Base-by-base conservation (phyloP, 371 early-diverging fungal species). In the Chytridiales sp. region DNA sequence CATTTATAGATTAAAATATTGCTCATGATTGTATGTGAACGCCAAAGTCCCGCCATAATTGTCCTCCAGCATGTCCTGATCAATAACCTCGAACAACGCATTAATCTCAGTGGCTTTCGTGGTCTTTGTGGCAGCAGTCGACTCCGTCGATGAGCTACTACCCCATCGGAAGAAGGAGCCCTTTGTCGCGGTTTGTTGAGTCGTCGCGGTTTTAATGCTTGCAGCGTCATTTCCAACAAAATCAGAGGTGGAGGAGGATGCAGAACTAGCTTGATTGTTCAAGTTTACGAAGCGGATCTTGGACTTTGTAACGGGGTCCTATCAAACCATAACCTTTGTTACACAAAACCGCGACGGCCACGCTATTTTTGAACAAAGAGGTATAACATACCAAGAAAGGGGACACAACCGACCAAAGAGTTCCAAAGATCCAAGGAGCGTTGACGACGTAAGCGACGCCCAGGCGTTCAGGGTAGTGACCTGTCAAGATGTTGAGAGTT, bases 401-500 rank as follows among this genome's bases (percentile, higher is more conserved):
- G 3, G 57, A 57, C 26, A 57, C 47, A 19, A 57, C 47, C 21
- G 46, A 5, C 44, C 44, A 57, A 6, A 57, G 36, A 19, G 57
- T 38, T 24, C 42, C 42, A 32, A 57, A 57, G 11, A 57, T 57
- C 57, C 57, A 57, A 17, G 47, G 47, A 6, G 57, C 47, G 55
- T 86, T 80, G 31, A 85, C 62, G 21, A 87, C 69, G 55, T 79
- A 79, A 2, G 80, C 84, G 50, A 65, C 62, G 51, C 84, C 80
- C 41, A 92, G 71, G 27, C 90, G 79, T 35, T 64, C 64, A 24
- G 67, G 67, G 32, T 61, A 66, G 34, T 61, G 56, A 15, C 9
- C 24, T 13, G 38, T 19, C 47, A 69, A 40, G 41, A 64, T 55
- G 43, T 56, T 47, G 22, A 69, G 57, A 15, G 57, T 56, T 3